Evolutionary conservation across 805 yeast genomes (phyloP).

Genomic region (Zygotorulaspora chibaensis): DNA sequence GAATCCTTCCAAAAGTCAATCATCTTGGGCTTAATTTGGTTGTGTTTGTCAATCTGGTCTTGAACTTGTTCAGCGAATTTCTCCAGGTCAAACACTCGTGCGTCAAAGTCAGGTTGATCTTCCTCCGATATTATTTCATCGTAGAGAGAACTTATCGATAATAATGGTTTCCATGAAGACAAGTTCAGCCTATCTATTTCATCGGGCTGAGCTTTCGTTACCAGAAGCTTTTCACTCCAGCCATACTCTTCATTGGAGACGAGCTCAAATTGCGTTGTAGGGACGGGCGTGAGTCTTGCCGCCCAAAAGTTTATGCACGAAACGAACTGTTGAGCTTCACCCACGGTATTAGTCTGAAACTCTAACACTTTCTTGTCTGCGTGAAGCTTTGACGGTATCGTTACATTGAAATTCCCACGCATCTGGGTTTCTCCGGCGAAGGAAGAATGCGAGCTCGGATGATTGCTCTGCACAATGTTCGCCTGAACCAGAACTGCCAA

Average conservation of each 20-base stretch:
- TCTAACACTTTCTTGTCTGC: conserved; percentile 40
- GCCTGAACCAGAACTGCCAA: conserved; percentile 29
- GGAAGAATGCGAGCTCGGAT: neutral
- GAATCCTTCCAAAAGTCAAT: conserved; percentile 35
- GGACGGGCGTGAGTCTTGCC: conserved; percentile 75
- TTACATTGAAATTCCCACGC: conserved; percentile 23
- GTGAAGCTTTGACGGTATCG: conserved; percentile 21
- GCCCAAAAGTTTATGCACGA: conserved; percentile 89
- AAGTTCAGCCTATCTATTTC: neutral
- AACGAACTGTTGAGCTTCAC: conserved; percentile 64
- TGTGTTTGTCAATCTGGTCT: conserved; percentile 42
- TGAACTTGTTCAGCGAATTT: conserved; percentile 40
- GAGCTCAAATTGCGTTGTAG: conserved; percentile 60
- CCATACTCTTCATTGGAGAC: conserved; percentile 77
- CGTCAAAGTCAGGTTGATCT: conserved; percentile 6
- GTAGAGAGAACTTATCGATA: conserved; percentile 21
- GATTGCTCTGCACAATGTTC: conserved; percentile 20
- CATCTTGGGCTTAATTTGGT: conserved; percentile 37
- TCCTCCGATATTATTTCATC: conserved; percentile 11
- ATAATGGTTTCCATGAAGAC: conserved; percentile 24
- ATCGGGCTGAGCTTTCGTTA: neutral
- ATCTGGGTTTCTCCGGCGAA: neutral
- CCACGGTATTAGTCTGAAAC: conserved; percentile 63
- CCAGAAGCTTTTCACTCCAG: conserved; percentile 45
- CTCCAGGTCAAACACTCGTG: conserved; percentile 27